phyloP scores from a whole-genome alignment of 176 grass and related monocot genomes.

The Oryza glaberrima region DNA sequence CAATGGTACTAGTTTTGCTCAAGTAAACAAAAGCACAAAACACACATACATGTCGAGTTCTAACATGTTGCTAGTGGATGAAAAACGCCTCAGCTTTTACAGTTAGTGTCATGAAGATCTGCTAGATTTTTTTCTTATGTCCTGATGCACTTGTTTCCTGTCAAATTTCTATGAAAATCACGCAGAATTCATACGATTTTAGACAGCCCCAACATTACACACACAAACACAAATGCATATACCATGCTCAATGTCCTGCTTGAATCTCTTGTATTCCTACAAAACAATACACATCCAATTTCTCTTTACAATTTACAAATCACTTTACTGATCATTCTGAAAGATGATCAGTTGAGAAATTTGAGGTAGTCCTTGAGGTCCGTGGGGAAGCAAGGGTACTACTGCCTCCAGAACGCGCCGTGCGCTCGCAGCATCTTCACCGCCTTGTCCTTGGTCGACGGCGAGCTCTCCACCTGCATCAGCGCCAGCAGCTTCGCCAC shows the following conservation, averaged over 20 bases:
- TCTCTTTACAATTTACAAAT: conserved; percentile 2
- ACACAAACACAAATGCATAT: background rate
- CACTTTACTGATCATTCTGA: background rate
- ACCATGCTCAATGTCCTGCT: background rate
- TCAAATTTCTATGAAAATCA: background rate
- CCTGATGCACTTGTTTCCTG: background rate
- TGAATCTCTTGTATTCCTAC: background rate
- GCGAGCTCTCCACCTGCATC: conserved; percentile 56
- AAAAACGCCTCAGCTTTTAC: too few relatives aligned
- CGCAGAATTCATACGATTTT: background rate
- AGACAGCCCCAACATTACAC: background rate
- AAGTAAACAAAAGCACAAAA: too few relatives aligned
- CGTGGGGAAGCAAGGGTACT: conserved; percentile 68
- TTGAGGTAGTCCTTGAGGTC: conserved; percentile 65
- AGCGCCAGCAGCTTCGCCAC: conserved; percentile 63
- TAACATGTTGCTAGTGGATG: too few relatives aligned
- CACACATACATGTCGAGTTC: too few relatives aligned
- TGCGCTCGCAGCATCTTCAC: conserved; percentile 59
- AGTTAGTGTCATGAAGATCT: too few relatives aligned
- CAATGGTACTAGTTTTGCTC: too few relatives aligned
- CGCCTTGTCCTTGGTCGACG: conserved; percentile 73
- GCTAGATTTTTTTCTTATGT: background rate
- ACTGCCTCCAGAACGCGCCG: conserved; percentile 62
- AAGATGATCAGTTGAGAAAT: conserved; percentile 38
- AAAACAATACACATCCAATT: background rate